Evolutionary conservation across 805 yeast species (phyloP).

Genomic region (Starmerella sp.): DNA sequence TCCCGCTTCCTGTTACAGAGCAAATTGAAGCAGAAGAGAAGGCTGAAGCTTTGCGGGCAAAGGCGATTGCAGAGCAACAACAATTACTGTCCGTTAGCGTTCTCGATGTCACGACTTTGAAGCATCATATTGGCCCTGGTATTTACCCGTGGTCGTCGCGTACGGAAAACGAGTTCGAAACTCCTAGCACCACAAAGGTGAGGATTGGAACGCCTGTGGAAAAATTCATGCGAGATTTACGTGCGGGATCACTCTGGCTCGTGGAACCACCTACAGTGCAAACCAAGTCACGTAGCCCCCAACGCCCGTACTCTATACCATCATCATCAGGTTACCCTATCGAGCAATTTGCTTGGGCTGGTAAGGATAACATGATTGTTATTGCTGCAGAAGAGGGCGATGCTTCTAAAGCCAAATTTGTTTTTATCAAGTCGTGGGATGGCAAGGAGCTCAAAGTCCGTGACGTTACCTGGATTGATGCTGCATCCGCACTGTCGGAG

Average conservation of each 20-base stretch:
- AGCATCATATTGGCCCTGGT: conserved; percentile 16
- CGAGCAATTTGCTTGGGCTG: conserved; percentile 16
- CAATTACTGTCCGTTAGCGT: conserved; percentile 16
- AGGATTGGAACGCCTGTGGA: conserved; percentile 13
- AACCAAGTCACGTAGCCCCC: neutral
- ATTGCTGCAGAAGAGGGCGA: conserved; percentile 17
- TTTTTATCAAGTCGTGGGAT: conserved; percentile 36
- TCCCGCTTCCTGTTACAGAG: conserved; percentile 49
- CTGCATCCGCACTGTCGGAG: neutral
- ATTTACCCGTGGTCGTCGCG: conserved; percentile 9
- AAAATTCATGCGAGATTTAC: conserved; percentile 3
- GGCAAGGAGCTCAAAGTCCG: conserved; percentile 52
- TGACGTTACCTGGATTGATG: conserved; percentile 43
- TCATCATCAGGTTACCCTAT: neutral
- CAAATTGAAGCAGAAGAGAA: conserved; percentile 54
- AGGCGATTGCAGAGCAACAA: conserved; percentile 60
- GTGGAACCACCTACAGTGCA: neutral
- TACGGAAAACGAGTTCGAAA: conserved; percentile 10
- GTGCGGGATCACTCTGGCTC: conserved; percentile 18
- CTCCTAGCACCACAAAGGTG: conserved; percentile 7
- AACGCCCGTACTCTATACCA: neutral
- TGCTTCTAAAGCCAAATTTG: neutral
- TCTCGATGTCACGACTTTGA: conserved; percentile 1
- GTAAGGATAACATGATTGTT: conserved; percentile 10
- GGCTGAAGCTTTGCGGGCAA: conserved; percentile 42